Evolutionary conservation across 176 grass and related monocot genomes (phyloP).

Genomic region (Hordeum marinum): DNA sequence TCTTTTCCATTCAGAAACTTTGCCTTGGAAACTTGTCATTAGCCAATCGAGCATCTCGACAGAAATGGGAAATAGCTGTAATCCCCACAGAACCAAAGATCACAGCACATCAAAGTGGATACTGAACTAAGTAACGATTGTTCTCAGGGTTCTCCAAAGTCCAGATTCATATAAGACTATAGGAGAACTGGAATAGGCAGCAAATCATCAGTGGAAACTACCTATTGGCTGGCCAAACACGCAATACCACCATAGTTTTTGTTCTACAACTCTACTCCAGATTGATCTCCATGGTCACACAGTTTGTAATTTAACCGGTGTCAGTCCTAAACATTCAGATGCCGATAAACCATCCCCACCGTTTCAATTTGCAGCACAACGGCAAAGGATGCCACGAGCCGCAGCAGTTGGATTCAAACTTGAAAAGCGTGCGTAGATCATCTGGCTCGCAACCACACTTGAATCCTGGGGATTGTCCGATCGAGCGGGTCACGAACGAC

Average conservation of each 20-base stretch:
- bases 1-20: not conserved
- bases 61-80: not conserved
- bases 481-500: not conserved
- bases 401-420: not conserved
- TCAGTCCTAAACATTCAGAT: not conserved
- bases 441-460: not conserved
- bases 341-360: not conserved
- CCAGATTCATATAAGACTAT: not conserved
- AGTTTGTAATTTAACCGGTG: not conserved
- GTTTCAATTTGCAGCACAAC: not conserved
- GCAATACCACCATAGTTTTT: not conserved
- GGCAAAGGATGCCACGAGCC: not conserved
- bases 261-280: not conserved
- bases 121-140: not conserved
- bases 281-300: not conserved
- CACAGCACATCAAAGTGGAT: not conserved
- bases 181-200: not conserved
- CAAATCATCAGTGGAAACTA: not conserved
- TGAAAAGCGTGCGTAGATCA: no score
- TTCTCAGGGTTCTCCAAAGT: not conserved
- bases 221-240: not conserved
- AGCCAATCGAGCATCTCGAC: not conserved
- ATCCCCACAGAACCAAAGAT: not conserved
- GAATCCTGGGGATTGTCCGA: not conserved
- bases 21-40: not conserved